Percentiles rank a stretch among this genome's conserved stretches.
phyloP scores from a whole-genome alignment of 2,329 filamentous ascomycete species.

The Colletotrichum horii region DNA sequence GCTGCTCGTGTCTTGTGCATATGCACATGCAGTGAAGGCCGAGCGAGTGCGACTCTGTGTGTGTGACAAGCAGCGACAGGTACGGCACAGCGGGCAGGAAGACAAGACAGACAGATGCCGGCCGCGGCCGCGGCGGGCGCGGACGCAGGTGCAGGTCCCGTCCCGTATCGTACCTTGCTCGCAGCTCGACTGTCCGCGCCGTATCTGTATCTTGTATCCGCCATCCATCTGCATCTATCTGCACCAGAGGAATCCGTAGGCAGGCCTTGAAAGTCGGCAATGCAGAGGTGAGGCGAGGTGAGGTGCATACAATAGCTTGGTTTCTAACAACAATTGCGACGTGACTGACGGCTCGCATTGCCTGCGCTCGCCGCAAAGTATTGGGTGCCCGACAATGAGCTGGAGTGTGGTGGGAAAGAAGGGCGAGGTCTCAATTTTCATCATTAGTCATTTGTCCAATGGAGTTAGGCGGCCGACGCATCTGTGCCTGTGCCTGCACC shows the following conservation, averaged over 20 bases:
- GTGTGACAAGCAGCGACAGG: background rate
- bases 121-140: slow-evolving; percentile 3
- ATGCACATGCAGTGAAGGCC: slow-evolving; percentile 11
- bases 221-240: background rate
- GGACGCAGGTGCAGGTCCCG: slow-evolving; percentile 4
- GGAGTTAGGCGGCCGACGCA: background rate
- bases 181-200: background rate
- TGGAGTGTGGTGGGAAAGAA: background rate
- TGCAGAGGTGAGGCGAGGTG: background rate
- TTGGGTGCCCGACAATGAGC: background rate
- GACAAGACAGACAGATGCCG: slow-evolving; percentile 6
- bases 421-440: background rate
- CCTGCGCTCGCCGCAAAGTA: background rate
- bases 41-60: background rate
- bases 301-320: background rate
- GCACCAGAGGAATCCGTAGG: background rate
- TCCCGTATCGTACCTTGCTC: background rate
- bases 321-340: background rate
- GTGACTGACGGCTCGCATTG: background rate
- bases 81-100: background rate
- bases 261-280: background rate
- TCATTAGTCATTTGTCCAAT: background rate
- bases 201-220: background rate
- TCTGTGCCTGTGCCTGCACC: background rate
- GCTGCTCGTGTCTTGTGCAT: slow-evolving; percentile 6